Evolutionary conservation across 768 basidiomycete species (phyloP).

Genomic region (Suillus lakei): DNA sequence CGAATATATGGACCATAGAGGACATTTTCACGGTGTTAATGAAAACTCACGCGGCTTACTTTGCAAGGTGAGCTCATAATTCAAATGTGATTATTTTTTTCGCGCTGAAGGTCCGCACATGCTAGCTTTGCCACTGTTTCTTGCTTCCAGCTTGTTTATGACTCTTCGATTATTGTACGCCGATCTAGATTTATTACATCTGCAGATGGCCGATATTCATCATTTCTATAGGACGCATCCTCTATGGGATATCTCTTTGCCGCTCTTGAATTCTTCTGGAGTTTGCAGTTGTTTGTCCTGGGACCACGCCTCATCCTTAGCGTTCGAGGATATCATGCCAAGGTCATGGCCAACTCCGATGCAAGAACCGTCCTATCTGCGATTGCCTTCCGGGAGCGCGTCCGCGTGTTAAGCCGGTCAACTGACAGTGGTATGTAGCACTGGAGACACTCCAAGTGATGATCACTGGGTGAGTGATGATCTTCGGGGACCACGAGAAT

Average conservation of each 20-base stretch:
- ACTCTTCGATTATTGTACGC: not conserved
- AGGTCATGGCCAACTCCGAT: not conserved
- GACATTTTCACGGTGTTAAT: not conserved
- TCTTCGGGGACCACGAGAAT: not conserved
- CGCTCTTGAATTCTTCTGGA: not conserved
- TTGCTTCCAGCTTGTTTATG: not conserved
- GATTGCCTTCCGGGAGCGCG: not conserved
- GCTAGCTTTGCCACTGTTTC: not conserved
- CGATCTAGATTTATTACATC: too few relatives aligned
- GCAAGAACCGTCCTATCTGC: not conserved
- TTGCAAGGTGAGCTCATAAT: not conserved
- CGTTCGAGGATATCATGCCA: not conserved
- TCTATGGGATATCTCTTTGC: not conserved
- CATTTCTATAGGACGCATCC: not conserved
- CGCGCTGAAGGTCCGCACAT: not conserved
- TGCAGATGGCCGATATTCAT: not conserved
- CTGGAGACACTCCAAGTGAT: not conserved
- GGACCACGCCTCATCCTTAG: not conserved
- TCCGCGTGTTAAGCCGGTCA: not conserved
- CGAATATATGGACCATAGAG: not conserved
- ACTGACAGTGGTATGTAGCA: not conserved
- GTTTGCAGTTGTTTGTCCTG: not conserved
- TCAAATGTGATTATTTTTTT: not conserved
- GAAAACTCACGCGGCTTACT: not conserved
- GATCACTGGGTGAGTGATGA: not conserved